Percentiles rank a stretch among this genome's conserved stretches.
Conservation (phyloP, 164 flowering plant genomes). For the Liriodendron chinense region DNA sequence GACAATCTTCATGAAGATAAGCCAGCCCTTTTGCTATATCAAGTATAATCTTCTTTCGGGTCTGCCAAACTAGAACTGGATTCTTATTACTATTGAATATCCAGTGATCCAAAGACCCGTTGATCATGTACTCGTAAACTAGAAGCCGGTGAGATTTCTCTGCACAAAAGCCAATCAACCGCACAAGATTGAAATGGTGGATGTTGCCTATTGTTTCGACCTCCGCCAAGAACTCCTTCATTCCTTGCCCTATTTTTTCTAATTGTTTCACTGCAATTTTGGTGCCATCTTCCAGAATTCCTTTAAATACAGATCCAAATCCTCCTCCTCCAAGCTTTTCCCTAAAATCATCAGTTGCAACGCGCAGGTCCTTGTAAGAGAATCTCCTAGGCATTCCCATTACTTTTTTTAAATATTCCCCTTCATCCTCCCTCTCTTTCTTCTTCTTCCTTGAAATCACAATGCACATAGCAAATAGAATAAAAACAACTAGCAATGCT, state of each 20-base stretch:
- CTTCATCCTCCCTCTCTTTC: constrained; percentile 3
- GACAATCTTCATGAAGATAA: constrained; percentile 15
- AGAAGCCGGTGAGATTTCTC: constrained; percentile 9
- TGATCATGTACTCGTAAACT: constrained; percentile 14
- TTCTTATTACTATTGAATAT: constrained; percentile 1
- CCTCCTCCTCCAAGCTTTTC: constrained; percentile 12
- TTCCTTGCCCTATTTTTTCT: constrained; percentile 10
- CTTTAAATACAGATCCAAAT: constrained; percentile 15
- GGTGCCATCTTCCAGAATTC: constrained; percentile 6
- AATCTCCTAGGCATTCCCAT: constrained; percentile 13
- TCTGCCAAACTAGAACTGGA: constrained; percentile 8
- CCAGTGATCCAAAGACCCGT: constrained; percentile 13
- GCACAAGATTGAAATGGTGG: constrained; percentile 14
- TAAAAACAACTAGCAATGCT: not conserved
- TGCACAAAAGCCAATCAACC: constrained; percentile 12
- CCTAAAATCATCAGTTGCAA: not conserved
- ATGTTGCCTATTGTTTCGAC: constrained; percentile 7
- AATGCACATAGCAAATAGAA: not conserved
- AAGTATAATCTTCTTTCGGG: not conserved
- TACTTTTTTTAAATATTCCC: constrained; percentile 16
- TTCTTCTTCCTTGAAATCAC: not conserved
- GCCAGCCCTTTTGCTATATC: constrained; percentile 1
- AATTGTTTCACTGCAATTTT: constrained; percentile 13
- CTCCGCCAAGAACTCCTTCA: constrained; percentile 11
- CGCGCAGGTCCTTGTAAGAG: not conserved